Conservation (phyloP, 192 early-diverging fungal genomes). For the Umbelopsis sp. region DNA sequence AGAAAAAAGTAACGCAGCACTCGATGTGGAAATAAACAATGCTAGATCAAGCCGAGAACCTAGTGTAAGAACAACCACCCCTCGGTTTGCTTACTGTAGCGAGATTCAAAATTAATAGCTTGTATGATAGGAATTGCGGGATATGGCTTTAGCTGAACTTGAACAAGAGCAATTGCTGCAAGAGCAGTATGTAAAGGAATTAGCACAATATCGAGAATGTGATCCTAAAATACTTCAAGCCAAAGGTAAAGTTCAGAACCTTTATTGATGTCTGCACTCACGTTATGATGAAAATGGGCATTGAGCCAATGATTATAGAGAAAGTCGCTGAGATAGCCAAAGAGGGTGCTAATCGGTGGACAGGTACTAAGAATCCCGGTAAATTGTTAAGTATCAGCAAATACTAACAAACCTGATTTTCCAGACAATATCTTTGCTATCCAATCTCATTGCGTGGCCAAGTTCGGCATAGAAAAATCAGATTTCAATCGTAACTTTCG, state of each 20-base stretch:
- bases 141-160: constrained; percentile 51
- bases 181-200: constrained; percentile 51
- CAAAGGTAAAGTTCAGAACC: constrained; percentile 47
- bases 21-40: constrained; percentile 8
- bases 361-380: constrained; percentile 49
- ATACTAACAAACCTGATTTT: neutral
- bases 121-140: constrained; percentile 59
- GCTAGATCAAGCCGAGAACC: constrained; percentile 59
- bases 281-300: neutral
- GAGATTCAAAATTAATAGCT: neutral
- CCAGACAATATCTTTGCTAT: constrained; percentile 83
- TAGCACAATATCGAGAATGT: constrained; percentile 71
- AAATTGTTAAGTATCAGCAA: neutral
- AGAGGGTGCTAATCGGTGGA: constrained; percentile 86
- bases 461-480: constrained; percentile 63
- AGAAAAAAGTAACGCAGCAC: constrained; percentile 26
- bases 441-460: constrained; percentile 74
- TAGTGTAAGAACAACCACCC: constrained; percentile 44
- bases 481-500: constrained; percentile 69
- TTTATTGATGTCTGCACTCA: neutral
- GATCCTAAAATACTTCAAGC: constrained; percentile 74
- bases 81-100: neutral
- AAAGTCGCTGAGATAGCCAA: constrained; percentile 60
- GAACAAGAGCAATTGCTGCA: constrained; percentile 50
- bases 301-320: constrained; percentile 42